Conservation (phyloP, 176 grass and related monocot species). For the Cenchrus purpureus region DNA sequence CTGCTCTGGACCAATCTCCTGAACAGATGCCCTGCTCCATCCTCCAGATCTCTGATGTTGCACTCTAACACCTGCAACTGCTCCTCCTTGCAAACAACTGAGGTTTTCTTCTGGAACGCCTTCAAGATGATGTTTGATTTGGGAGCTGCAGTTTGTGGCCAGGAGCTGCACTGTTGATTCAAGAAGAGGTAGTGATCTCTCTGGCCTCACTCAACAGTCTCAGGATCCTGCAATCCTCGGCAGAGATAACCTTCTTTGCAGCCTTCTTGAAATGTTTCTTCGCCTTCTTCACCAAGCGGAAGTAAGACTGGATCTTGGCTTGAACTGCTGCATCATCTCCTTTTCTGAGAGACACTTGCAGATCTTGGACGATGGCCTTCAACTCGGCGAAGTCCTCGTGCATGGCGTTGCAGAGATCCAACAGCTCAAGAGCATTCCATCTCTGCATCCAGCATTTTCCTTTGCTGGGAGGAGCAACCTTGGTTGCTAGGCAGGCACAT, state of each 20-base stretch:
- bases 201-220: constrained; percentile 53
- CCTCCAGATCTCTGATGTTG: constrained; percentile 48
- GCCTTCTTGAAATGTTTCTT: constrained; percentile 67
- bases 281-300: constrained; percentile 53
- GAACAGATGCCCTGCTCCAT: constrained; percentile 53
- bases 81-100: constrained; percentile 36
- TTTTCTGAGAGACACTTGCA: constrained; percentile 52
- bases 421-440: constrained; percentile 47
- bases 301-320: constrained; percentile 52
- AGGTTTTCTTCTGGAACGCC: constrained; percentile 47
- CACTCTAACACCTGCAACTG: constrained; percentile 44
- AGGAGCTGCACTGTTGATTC: constrained; percentile 43
- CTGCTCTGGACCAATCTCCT: constrained; percentile 60
- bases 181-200: constrained; percentile 52
- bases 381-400: constrained; percentile 44
- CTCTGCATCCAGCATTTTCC: constrained; percentile 53
- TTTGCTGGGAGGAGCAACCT: constrained; percentile 44
- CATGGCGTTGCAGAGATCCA: constrained; percentile 60
- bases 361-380: constrained; percentile 57
- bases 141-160: constrained; percentile 32
- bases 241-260: constrained; percentile 42
- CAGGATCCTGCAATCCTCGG: constrained; percentile 33
- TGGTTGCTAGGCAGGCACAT: constrained; percentile 53
- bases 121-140: constrained; percentile 53
- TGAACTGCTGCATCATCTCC: constrained; percentile 34